Evolutionary conservation across 345 rosid species (phyloP).

Genomic region (Schrenkiella parvula): DNA sequence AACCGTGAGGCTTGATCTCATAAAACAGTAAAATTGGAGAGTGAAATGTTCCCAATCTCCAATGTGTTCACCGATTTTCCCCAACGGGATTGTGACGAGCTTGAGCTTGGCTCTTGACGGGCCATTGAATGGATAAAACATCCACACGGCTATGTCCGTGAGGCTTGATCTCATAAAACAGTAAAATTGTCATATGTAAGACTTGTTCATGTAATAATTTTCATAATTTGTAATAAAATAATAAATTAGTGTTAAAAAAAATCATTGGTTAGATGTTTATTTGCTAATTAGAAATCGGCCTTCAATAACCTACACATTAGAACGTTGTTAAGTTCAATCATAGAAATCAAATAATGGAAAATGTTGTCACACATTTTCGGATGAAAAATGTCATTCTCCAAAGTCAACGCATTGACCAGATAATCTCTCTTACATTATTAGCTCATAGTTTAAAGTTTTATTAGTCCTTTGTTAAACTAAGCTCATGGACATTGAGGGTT

Average conservation of each 20-base stretch:
- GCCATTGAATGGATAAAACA: slow-evolving; percentile 84
- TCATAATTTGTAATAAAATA: too few relatives aligned
- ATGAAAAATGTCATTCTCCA: neutral
- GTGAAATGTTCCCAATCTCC: slow-evolving; percentile 97
- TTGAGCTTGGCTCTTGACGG: slow-evolving; percentile 64
- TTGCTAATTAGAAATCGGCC: neutral
- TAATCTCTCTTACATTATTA: neutral
- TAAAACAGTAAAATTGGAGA: too few relatives aligned
- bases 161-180: too few relatives aligned
- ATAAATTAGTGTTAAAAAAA: too few relatives aligned
- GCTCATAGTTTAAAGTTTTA: neutral
- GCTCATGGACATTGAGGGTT: slow-evolving; percentile 19
- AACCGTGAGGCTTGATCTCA: too few relatives aligned
- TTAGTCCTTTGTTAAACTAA: neutral
- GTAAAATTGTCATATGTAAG: too few relatives aligned
- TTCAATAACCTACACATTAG: neutral
- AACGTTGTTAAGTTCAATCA: neutral
- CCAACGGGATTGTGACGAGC: slow-evolving; percentile 44
- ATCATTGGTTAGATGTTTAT: neutral
- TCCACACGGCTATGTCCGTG: slow-evolving; percentile 69
- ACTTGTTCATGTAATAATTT: too few relatives aligned
- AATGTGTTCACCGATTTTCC: slow-evolving; percentile 71
- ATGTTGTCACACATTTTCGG: neutral
- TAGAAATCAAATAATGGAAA: neutral
- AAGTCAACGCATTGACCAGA: neutral